Conservation (phyloP, 139 green algal species). For the Pedinophyceae sp. region DNA sequence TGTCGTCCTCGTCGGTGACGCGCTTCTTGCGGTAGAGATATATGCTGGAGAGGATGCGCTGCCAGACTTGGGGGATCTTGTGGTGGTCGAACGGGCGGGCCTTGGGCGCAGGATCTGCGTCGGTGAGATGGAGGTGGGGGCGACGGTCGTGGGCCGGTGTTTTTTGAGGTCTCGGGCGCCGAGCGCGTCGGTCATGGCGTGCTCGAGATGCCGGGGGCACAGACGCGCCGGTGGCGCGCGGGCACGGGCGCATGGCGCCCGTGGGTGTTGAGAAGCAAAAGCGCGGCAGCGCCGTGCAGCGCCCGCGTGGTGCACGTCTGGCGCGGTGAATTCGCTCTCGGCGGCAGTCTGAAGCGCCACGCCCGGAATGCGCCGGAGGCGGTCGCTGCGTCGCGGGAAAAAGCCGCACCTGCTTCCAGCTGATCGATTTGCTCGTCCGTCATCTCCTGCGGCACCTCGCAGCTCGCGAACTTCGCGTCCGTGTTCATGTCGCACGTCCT, state of each 20-base stretch:
- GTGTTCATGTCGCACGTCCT: conserved; percentile 72
- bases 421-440: conserved; percentile 68
- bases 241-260: neutral
- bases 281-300: too few species aligned
- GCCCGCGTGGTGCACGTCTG: too few species aligned
- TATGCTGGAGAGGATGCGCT: conserved; percentile 60
- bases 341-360: too few species aligned
- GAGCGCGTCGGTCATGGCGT: neutral
- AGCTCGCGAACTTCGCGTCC: conserved; percentile 41
- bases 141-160: neutral
- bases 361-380: too few species aligned
- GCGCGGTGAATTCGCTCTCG: too few species aligned
- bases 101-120: neutral
- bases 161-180: neutral
- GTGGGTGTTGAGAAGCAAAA: too few species aligned
- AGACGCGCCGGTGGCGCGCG: neutral
- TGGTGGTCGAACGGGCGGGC: neutral
- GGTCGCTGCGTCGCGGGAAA: too few species aligned
- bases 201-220: neutral
- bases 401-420: conserved; percentile 2
- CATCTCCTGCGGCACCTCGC: conserved; percentile 61
- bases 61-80: conserved; percentile 55
- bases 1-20: conserved; percentile 73
- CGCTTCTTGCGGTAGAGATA: conserved; percentile 60
- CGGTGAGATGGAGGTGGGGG: neutral